Base-by-base conservation (phyloP, 306 rosid genomes). In the Adenanthera pavonina region DNA sequence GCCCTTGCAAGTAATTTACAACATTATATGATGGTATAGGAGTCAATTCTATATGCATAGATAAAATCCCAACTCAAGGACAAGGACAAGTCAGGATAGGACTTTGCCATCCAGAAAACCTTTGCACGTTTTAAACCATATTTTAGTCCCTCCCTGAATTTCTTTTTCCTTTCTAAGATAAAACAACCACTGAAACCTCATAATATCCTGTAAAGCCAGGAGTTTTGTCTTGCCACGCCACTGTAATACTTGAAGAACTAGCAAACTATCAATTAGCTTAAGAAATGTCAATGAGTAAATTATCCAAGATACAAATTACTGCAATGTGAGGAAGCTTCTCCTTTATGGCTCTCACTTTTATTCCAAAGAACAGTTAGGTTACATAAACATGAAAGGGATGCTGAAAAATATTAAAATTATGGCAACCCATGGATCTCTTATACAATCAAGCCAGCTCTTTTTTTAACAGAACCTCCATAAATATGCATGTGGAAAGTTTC, bases 311-410 rank as follows among this genome's bases (percentile, higher is more conserved):
- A 59, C 16, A 49, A 77, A 82, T 49, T 65, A 65, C 59, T 25
- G 8, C 41, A 19, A 35, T 65, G 59, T 25, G 6, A 61, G 19
- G 64, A 82, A 76, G 19, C 47, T 71, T 60, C 47, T 62, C 60
- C 69, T 61, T 66, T 51, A 25, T 41, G 51, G 74, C n/a, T 65
- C 65, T 33, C 49, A 25, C 61, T 49, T 69, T n/a, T 60, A 82
- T 77, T 70, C 69, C 79, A 77, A 30, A 30, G 30, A 38, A 38
- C 49, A 69, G 53, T 30, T 36, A 60, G 17, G 47, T 69, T 38
- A 76, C 43, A 30, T 64, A 40, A 68, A 16, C 17, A 48, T 36
- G 68, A 73, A 19, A 10, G 15, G 36, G 44, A 25, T 38, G 76
- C 56, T 30, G 35, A 47, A 13, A 75, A 74, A 53, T 56, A 35